Evolutionary conservation across 2,329 filamentous ascomycete genomes (phyloP), one percentile per base, ranked within the genome.

Genomic region (Pyricularia pennisetigena): DNA sequence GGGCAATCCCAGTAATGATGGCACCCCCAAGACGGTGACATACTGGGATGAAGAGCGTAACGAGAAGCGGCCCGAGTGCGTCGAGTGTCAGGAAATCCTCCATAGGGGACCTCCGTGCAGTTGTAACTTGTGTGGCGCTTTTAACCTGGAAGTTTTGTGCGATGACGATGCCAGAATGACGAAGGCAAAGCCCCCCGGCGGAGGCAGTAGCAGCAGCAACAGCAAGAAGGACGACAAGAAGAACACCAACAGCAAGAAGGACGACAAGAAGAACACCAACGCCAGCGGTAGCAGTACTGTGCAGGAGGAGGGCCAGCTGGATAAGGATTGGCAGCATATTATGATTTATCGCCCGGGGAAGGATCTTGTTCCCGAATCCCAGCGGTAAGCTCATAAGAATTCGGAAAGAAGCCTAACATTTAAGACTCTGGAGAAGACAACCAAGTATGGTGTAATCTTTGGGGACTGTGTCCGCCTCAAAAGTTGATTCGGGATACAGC

Each of bases 1-100:
- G 24, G 59, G 59, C 26, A 62, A 28, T 28, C 59, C 59, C 24
- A 8, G 12, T 28, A 26, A 62, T 20, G 16, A 66, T 24, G 65
- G 35, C 23, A 57, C 49, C 24, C 24, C 59, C 26, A n/a, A n/a
- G 65, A 30, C 41, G 41, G 41, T 66, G 41, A n/a, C 20, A 8
- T 66, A 57, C 65, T 66, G 41, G 24, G 65, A 66, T 35, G 65
- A 66, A 9, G 26, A 66, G 41, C 65, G 65, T 26, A 66, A 23
- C 16, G 41, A 66, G 24, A 49, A 29, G 1, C 66, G 54, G 4
- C 66, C 57, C 10, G 66, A 64, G 32, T 67, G 66, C 32, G 32
- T 35, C 24, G 57, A 54, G 16, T 67, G 66, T 26, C 29, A 41
- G 9, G 57, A 67, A 7, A 67, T 67, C 4, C 66, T 67, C 59